phyloP scores from a whole-genome alignment of 805 yeast species.

The Kuraishia capsulata region DNA sequence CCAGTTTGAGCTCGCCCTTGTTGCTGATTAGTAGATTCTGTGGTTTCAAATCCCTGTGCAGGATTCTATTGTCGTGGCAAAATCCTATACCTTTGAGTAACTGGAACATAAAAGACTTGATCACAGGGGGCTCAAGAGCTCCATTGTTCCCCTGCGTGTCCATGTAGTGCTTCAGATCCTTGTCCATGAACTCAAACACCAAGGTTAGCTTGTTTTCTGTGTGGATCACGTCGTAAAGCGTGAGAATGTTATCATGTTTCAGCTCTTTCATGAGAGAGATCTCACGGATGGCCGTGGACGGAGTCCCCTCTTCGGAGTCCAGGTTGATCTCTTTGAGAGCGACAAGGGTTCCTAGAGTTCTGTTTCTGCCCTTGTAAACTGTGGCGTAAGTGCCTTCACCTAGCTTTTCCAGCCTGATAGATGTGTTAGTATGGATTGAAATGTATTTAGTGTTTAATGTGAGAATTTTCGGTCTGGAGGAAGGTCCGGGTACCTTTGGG shows the following conservation, averaged over 20 bases:
- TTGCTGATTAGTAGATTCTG: slow-evolving; percentile 83
- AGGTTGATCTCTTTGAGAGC: slow-evolving; percentile 92
- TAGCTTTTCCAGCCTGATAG: slow-evolving; percentile 63
- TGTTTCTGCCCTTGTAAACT: slow-evolving; percentile 90
- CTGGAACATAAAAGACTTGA: slow-evolving; percentile 92
- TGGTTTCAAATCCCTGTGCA: slow-evolving; percentile 86
- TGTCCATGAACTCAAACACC: slow-evolving; percentile 90
- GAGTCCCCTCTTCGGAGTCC: slow-evolving; percentile 97
- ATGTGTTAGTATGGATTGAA: too few species aligned
- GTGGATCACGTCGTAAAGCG: slow-evolving; percentile 91
- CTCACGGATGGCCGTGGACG: slow-evolving; percentile 95
- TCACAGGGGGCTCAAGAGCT: slow-evolving; percentile 62
- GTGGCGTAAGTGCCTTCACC: slow-evolving; percentile 98
- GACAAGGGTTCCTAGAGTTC: slow-evolving; percentile 79
- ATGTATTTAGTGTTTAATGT: too few species aligned
- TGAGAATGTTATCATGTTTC: slow-evolving; percentile 86
- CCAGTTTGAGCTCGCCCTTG: slow-evolving; percentile 88
- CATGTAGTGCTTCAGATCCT: slow-evolving; percentile 92
- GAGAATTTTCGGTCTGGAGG: too few species aligned
- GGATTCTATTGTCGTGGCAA: slow-evolving; percentile 78
- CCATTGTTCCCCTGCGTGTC: slow-evolving; percentile 68
- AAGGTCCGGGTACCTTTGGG: too few species aligned
- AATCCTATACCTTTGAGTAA: slow-evolving; percentile 80
- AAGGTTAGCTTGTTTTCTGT: slow-evolving; percentile 91
- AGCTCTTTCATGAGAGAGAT: slow-evolving; percentile 92